A percentile compares a stretch with the other conserved stretches of the same genome.
Evolutionary conservation across 805 yeast species (phyloP).

Genomic region (Pichia eremophila): DNA sequence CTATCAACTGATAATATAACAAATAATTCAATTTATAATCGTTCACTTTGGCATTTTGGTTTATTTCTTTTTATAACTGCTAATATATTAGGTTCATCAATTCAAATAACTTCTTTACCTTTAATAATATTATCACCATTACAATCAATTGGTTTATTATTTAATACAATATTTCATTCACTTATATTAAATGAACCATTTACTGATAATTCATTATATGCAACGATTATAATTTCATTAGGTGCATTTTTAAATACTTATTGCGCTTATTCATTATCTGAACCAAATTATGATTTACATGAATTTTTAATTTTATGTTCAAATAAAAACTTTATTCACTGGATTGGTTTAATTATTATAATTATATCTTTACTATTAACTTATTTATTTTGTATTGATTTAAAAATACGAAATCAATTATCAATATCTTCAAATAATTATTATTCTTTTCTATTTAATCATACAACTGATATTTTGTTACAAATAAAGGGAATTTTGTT

Average conservation of each 20-base stretch:
- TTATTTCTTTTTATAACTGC: constrained; percentile 60
- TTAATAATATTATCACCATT: constrained; percentile 70
- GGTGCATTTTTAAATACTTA: constrained; percentile 77
- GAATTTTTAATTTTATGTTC: constrained; percentile 35
- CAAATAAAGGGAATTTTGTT: constrained; percentile 48
- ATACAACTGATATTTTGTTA: neutral
- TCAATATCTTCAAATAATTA: too few relatives aligned
- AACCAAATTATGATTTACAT: constrained; percentile 42
- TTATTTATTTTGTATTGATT: constrained; percentile 20
- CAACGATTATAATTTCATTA: constrained; percentile 56
- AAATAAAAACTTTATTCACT: constrained; percentile 41
- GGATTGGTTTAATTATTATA: constrained; percentile 38
- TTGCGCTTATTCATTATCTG: constrained; percentile 59
- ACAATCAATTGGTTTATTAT: constrained; percentile 82
- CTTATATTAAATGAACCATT: constrained; percentile 60
- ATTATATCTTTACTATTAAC: constrained; percentile 22
- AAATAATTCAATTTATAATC: constrained; percentile 25
- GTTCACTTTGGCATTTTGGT: constrained; percentile 70
- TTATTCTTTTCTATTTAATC: neutral
- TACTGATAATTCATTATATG: constrained; percentile 45
- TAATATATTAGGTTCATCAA: constrained; percentile 70
- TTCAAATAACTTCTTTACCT: constrained; percentile 79
- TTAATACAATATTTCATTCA: constrained; percentile 68
- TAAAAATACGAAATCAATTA: constrained; percentile 5
- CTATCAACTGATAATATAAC: neutral